Base-by-base conservation (phyloP, 2,329 filamentous ascomycete genomes). In the Neoscytalidium dimidiatum region DNA sequence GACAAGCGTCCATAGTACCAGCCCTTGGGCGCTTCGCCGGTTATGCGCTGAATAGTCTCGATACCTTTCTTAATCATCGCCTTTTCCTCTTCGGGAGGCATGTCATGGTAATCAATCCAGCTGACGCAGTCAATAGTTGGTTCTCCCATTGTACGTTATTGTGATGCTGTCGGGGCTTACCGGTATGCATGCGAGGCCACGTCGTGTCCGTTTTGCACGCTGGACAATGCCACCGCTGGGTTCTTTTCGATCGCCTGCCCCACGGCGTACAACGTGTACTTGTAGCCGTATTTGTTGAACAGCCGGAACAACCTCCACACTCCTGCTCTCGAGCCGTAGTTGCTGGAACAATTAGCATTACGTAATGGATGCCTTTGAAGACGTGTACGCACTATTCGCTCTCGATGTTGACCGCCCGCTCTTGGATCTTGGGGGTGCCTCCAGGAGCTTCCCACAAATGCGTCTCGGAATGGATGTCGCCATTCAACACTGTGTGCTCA, bases 211-310 rank as follows among this genome's bases (percentile, higher is more conserved):
- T 80, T 77, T 49, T 83, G 80, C 0, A 84, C 82, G 66, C 79
- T 82, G 4, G 79, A 74, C n/a, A 71, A 75, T 2, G 78, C 82
- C 1, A 84, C 82, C 60, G 79, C 78, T 0, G 82, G 82, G 63
- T 83, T 78, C 69, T 81, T 70, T 68, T 84, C 81, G 3, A 84
- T 73, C 0, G 82, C 83, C 46, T 80, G 75, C 1, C 78, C 83
- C 2, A 85, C 82, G 9, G 81, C 83, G 67, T 84, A 84, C 4
- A 84, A 73, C 0, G 83, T 84, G 67, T 81, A 83, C 69, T 82
- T 82, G 77, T 83, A 82, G 43, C 76, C 74, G 66, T 82, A 71
- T 51, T 80, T 75, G 67, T 82, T 80, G 74, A 84, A 84, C 62
- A 84, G 70, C 19, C 79, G 74, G 70, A 84, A 82, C 1, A 84